Base-by-base conservation (phyloP, 2,329 filamentous ascomycete genomes). In the Exophiala phaeomuriformis region DNA sequence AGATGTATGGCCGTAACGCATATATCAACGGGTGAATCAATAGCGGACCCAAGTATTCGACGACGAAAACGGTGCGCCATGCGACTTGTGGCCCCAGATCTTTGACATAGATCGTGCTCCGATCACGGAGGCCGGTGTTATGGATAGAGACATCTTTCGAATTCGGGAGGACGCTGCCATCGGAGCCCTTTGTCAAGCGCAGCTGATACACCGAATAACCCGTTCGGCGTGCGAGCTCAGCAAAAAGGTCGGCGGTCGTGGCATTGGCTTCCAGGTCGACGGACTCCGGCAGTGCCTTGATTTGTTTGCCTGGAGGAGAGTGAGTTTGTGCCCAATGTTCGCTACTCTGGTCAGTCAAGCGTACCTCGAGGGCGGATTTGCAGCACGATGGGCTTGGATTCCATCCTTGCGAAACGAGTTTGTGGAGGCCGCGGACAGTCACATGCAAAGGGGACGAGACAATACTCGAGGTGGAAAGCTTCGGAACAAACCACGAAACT, bases 41-140 rank as follows among this genome's bases (percentile, higher is more conserved):
- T 65, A 97, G 80, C 4, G 93, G 93, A 3, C 93, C 93, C 61
- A 93, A 73, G 71, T 98, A 98, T 73, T 98, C 93, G 75, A 96
- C 84, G 59, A 96, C 75, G 77, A 91, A 98, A 69, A 97, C 91
- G 56, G 88, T 93, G 60, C 83, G 84, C 93, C 93, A 98, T 58
- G 82, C 83, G 52, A 96, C 85, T 71, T 98, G 93, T 46, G 84
- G 81, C 10, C 93, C 93, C 31, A 98, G 78, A 68, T 98, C 91
- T 75, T 98, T 97, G 60, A 97, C 87, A 63, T 93, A 82, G 46
- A 98, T 71, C 19, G 76, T 75, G 59, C 79, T 81, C 63, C 78
- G 76, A 61, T 83, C 76, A 51, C 74, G 72, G 43, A 86, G 68
- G 9, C 81, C 80, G 2, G 76, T 78, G 42, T 75, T 72, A 57